These are phyloP conservation scores for Apostasia ramifera DNA, from an alignment of 106 monocot species.

Conservation along the genomic window DNA sequence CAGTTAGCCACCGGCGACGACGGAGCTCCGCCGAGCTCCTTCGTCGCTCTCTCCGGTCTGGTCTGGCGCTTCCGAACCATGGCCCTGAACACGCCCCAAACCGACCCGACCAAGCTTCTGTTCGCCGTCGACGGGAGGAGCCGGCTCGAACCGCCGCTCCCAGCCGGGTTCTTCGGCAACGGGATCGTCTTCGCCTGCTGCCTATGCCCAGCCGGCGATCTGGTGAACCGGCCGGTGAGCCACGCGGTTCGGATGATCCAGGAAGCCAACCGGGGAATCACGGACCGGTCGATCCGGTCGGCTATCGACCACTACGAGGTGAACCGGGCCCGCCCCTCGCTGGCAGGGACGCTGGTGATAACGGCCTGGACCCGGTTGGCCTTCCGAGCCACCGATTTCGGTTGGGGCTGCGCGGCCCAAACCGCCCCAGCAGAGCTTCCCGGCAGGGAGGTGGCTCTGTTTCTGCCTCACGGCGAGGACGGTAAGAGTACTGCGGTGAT, in stretches of 20 bases:
- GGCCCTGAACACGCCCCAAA: conserved; percentile 10
- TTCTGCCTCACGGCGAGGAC: conserved; percentile 6
- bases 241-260: conserved; percentile 29
- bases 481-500: conserved; percentile 5
- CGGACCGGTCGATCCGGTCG: conserved; percentile 37
- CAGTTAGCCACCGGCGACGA: not conserved
- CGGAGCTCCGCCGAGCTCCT: not conserved
- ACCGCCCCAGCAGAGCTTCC: conserved; percentile 13
- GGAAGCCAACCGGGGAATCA: conserved; percentile 10
- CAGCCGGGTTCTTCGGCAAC: conserved; percentile 43
- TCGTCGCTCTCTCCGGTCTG: conserved; percentile 31
- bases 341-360: conserved; percentile 22
- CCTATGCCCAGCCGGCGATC: not conserved
- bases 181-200: conserved; percentile 33
- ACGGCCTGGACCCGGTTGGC: conserved; percentile 15
- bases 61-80: conserved; percentile 33
- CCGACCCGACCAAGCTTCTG: conserved; percentile 36
- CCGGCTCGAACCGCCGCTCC: conserved; percentile 33
- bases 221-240: conserved; percentile 7
- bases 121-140: conserved; percentile 43
- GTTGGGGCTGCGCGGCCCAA: conserved; percentile 19
- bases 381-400: conserved; percentile 5
- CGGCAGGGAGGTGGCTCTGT: conserved; percentile 9
- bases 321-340: conserved; percentile 24
- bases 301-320: conserved; percentile 41